Evolutionary conservation across 2,329 filamentous ascomycete genomes (phyloP).

Genomic region (Paecilomyces niveus): DNA sequence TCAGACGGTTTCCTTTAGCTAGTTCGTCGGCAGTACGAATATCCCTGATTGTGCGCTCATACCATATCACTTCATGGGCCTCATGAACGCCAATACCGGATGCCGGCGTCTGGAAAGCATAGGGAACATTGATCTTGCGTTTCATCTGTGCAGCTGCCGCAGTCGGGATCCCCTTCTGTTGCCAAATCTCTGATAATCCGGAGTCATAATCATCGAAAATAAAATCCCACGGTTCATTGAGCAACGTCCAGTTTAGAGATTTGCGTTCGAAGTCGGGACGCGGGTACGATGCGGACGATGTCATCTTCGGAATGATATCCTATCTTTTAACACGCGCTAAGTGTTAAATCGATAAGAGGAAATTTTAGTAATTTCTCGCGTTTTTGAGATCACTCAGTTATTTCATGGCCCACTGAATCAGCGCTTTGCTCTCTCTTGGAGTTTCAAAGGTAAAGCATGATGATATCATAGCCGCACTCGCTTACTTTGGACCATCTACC

Average conservation of each 20-base stretch:
- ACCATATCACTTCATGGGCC: slow-evolving; percentile 63
- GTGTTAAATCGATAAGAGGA: background rate
- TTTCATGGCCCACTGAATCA: background rate
- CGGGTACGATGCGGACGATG: slow-evolving; percentile 40
- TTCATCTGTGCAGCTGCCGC: slow-evolving; percentile 31
- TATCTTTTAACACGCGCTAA: background rate
- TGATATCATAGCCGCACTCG: background rate
- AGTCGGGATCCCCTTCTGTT: slow-evolving; percentile 44
- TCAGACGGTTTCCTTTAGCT: slow-evolving; percentile 24
- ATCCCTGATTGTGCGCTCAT: slow-evolving; percentile 50
- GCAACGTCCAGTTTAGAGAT: slow-evolving; percentile 50
- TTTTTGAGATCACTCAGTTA: background rate
- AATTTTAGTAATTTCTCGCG: background rate
- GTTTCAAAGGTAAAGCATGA: background rate
- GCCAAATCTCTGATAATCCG: slow-evolving; percentile 49
- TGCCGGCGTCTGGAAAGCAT: slow-evolving; percentile 57
- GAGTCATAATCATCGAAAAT: slow-evolving; percentile 58
- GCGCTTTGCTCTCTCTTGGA: background rate
- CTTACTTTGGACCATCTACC: background rate
- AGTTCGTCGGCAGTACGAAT: slow-evolving; percentile 40
- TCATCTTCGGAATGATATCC: background rate
- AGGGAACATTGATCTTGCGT: slow-evolving; percentile 55
- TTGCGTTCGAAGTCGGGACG: slow-evolving; percentile 58
- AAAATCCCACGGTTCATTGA: slow-evolving; percentile 59
- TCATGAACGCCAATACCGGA: slow-evolving; percentile 56